Evolutionary conservation across 371 early-diverging fungal genomes (phyloP), one percentile per base, ranked within the genome.

Genomic region (Phascolomyces articulosus): DNA sequence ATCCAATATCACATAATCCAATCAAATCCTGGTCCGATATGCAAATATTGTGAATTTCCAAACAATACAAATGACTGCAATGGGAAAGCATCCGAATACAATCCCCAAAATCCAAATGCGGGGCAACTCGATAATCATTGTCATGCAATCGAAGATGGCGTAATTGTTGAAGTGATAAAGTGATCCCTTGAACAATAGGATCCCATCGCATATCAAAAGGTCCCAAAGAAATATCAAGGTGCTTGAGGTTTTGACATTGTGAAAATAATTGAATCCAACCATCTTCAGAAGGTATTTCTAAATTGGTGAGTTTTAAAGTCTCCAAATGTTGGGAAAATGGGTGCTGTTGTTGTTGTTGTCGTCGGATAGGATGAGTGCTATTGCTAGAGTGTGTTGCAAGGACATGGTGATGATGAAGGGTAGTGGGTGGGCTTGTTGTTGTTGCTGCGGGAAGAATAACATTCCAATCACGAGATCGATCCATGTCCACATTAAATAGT

Each of bases 381-480:
- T n/a, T n/a, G n/a, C n/a, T n/a, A n/a, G n/a, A n/a, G n/a, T n/a
- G n/a, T n/a, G n/a, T n/a, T n/a, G n/a, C n/a, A n/a, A n/a, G n/a
- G n/a, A n/a, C n/a, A 34, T 34, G 34, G 6, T 34, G 34, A 34
- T 2, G 34, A 34, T 34, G 11, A n/a, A n/a, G n/a, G n/a, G n/a
- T n/a, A n/a, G n/a, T n/a, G n/a, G n/a, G n/a, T n/a, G n/a, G n/a
- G n/a, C n/a, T n/a, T n/a, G n/a, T n/a, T 34, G 34, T 11, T 34
- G 34, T 2, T 34, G 34, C 34, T 34, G 34, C 34, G 2, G 34
- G 11, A 34, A 2, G 8, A 2, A 44, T 44, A 44, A 18, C 44
- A 44, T 44, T 15, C 44, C 44, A 44, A 44, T 44, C 44, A 44
- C 44, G 44, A 44, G 44, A 44, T 44, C 44, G 44, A n/a, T 44